A percentile compares a stretch with the other conserved stretches of the same genome.
Conservation (phyloP, 2,329 filamentous ascomycete species). For the Dactylellina haptotyla region DNA sequence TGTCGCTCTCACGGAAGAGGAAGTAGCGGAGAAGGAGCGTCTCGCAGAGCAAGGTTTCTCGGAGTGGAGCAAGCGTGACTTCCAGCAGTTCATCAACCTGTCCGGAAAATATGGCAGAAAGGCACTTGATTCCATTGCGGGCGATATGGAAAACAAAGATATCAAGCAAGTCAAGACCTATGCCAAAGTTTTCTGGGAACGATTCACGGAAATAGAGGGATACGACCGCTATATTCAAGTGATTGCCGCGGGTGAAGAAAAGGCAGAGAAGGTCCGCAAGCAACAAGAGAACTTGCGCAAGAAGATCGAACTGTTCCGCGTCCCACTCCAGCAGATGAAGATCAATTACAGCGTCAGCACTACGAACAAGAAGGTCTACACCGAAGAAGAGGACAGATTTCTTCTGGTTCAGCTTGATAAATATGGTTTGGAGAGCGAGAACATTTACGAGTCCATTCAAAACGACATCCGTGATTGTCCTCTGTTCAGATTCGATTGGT, state of each 20-base stretch:
- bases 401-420: constrained; percentile 91
- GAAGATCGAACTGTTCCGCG: constrained; percentile 97
- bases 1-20: constrained; percentile 84
- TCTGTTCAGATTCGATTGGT: constrained; percentile 98
- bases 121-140: constrained; percentile 84
- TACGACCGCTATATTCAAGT: constrained; percentile 87
- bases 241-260: constrained; percentile 92
- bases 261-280: constrained; percentile 85
- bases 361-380: constrained; percentile 99
- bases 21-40: constrained; percentile 83
- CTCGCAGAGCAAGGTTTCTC: constrained; percentile 87
- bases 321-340: constrained; percentile 95
- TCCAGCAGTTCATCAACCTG: constrained; percentile 97
- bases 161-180: constrained; percentile 87
- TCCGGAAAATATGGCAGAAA: constrained; percentile 90
- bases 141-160: constrained; percentile 91
- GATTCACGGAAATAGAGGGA: constrained; percentile 88
- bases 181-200: constrained; percentile 95
- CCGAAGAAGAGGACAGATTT: constrained; percentile 96
- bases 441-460: constrained; percentile 91
- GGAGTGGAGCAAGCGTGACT: constrained; percentile 96
- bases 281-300: constrained; percentile 92
- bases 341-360: constrained; percentile 99
- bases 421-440: constrained; percentile 89
- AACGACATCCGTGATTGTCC: constrained; percentile 95